Percentiles rank a stretch among this genome's conserved stretches.
Conservation (phyloP, 2,329 filamentous ascomycete genomes). For the Orbilia ellipsospora region DNA sequence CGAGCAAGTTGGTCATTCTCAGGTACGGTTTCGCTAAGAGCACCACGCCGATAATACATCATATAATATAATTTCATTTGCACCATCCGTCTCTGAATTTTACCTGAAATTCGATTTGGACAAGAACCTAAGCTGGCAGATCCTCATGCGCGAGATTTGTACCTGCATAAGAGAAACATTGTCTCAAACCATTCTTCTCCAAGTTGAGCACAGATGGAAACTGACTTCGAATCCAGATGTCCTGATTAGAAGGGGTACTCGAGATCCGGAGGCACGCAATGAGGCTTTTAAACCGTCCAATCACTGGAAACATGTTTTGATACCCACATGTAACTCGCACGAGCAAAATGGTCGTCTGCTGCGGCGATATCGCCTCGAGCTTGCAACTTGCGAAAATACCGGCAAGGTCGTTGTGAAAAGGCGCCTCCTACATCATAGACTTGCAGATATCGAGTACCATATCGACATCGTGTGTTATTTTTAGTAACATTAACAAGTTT, state of each 20-base stretch:
- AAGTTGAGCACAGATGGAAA: constrained; percentile 15
- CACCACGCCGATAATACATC: constrained; percentile 22
- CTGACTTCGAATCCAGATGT: background rate
- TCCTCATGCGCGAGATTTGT: constrained; percentile 38
- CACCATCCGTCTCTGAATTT: constrained; percentile 46
- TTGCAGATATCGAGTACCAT: constrained; percentile 5
- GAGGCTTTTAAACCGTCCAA: no score
- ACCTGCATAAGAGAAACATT: constrained; percentile 53
- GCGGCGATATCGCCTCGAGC: background rate
- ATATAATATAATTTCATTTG: constrained; percentile 16
- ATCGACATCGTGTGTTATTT: constrained; percentile 17
- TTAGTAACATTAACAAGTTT: background rate
- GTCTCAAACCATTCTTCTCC: constrained; percentile 44
- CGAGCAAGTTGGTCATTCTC: constrained; percentile 16
- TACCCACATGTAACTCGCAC: constrained; percentile 14
- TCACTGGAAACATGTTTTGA: no score
- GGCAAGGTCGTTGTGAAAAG: no score
- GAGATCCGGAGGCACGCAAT: no score
- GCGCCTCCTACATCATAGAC: background rate
- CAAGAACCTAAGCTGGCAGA: constrained; percentile 18
- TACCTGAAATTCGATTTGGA: constrained; percentile 33
- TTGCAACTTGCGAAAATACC: constrained; percentile 2
- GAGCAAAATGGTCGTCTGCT: constrained; percentile 1
- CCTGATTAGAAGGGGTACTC: background rate
- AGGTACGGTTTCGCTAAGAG: constrained; percentile 28